Conservation (phyloP, 371 early-diverging fungal genomes). For the Chytridiales sp. region DNA sequence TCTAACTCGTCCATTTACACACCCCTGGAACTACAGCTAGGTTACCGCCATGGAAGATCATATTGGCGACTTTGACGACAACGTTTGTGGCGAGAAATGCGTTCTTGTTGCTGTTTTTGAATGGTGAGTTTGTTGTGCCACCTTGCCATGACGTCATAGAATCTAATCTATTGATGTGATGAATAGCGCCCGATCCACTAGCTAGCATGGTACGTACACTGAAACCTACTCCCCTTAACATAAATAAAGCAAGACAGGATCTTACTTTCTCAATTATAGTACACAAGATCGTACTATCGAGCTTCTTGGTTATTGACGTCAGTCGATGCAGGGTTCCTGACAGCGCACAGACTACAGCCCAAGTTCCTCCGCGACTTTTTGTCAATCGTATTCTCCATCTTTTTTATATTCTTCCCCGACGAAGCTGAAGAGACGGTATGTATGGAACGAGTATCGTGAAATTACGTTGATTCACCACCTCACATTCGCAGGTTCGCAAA, state of each 20-base stretch:
- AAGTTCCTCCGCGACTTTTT: constrained; percentile 70
- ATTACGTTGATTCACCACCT: no score
- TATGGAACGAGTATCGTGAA: neutral
- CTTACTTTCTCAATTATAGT: constrained; percentile 51
- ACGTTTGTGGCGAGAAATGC: constrained; percentile 63
- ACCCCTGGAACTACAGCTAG: no score
- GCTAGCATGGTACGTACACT: constrained; percentile 50
- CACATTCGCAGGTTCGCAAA: constrained; percentile 63
- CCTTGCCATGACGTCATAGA: constrained; percentile 9
- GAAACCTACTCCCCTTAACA: neutral
- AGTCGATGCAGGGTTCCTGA: constrained; percentile 93
- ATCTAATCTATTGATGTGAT: neutral
- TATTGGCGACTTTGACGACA: constrained; percentile 65
- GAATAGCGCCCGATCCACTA: constrained; percentile 67
- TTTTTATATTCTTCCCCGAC: constrained; percentile 85
- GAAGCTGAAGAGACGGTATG: constrained; percentile 80
- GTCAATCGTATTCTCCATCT: constrained; percentile 72
- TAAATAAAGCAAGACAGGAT: neutral
- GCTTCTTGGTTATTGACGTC: constrained; percentile 90
- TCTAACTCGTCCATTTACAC: constrained; percentile 25
- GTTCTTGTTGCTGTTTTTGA: constrained; percentile 56
- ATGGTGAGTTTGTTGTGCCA: constrained; percentile 45
- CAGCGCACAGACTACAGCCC: constrained; percentile 82
- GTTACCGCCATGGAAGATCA: constrained; percentile 75
- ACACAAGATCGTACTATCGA: constrained; percentile 88